Evolutionary conservation across 345 rosid genomes (phyloP), one percentile per base, ranked within the genome.

Genomic region (Clarkia xantiana): DNA sequence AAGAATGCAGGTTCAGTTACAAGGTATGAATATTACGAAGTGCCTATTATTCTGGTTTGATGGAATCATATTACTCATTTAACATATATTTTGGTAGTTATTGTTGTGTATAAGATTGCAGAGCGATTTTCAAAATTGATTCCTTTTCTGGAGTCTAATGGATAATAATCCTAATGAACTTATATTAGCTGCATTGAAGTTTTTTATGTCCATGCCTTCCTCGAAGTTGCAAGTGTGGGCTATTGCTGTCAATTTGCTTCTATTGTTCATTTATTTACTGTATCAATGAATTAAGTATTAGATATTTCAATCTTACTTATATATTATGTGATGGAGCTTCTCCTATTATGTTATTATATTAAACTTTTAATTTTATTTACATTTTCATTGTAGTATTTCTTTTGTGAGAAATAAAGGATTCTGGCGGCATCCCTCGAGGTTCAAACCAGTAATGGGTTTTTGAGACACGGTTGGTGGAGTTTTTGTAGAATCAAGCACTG

Each of bases 161-260:
- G 69, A 69, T 10, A 36, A 47, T 40, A 68, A 71, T 54, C 59
- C 65, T 18, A 64, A 50, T 54, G 78, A 75, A 40, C 58, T 70
- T 62, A 77, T 73, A 40, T 61, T n/a, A n/a, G 77, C 70, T 76
- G 62, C 13, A 47, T 40, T 36, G 80, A 74, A 62, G 34, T 72
- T 67, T 61, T 59, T 52, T 86, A 71, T 54, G 67, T 72, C 22
- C 67, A 77, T 12, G 56, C n/a, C n/a, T 45, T 57, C 69, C 51
- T 71, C 85, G 2, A 75, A 75, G 66, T 57, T 79, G 60, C 81
- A 93, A n/a, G 77, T 81, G 94, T 87, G 61, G 18, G 20, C n/a
- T n/a, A n/a, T 22, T 39, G 25, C n/a, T 6, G 36, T 23, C 18
- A 29, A 14, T 38, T 29, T 29, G 36, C 39, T 19, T n/a, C 14